Evolutionary conservation across 352 stramenopile species (phyloP).

Genomic region (Globisporangium cylindrosporum): DNA sequence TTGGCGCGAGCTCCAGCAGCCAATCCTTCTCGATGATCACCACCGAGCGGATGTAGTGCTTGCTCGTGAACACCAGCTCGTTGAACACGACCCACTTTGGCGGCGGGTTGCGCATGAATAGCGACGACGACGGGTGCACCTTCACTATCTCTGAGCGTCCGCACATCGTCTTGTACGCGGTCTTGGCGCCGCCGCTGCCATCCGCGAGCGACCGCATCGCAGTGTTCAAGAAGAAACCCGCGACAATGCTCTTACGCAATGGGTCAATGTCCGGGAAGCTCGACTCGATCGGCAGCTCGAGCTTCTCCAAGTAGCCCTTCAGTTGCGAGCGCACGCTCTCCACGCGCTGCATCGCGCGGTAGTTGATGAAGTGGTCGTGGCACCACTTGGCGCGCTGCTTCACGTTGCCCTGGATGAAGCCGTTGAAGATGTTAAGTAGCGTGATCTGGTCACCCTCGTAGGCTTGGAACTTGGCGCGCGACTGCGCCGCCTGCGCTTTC

Average conservation of each 20-base stretch:
- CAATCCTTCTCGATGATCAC: constrained; percentile 89
- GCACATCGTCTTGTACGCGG: constrained; percentile 85
- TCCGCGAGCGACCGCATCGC: constrained; percentile 83
- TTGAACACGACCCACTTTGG: constrained; percentile 88
- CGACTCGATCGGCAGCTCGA: constrained; percentile 64
- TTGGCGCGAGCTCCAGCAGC: constrained; percentile 79
- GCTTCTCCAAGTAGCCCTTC: constrained; percentile 66
- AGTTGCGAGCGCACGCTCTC: constrained; percentile 79
- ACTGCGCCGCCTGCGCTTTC: constrained; percentile 80
- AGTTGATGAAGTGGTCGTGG: constrained; percentile 85
- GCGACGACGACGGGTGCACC: constrained; percentile 85
- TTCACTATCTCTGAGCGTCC: constrained; percentile 81
- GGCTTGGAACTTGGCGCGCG: constrained; percentile 72
- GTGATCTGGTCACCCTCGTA: constrained; percentile 86
- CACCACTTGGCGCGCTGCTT: constrained; percentile 88
- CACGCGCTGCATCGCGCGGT: constrained; percentile 80
- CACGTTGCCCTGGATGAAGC: constrained; percentile 58
- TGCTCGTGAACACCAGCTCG: constrained; percentile 90
- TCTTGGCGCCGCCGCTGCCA: constrained; percentile 61
- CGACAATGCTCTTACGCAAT: constrained; percentile 86
- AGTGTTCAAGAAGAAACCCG: constrained; percentile 87
- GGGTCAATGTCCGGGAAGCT: constrained; percentile 76
- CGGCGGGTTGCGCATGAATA: constrained; percentile 87
- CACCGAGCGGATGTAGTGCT: constrained; percentile 89
- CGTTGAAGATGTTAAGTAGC: constrained; percentile 80